These are phyloP conservation scores for Podila clonocystis DNA, from an alignment of 192 early-diverging fungal genomes.

Conservation along the genomic window DNA sequence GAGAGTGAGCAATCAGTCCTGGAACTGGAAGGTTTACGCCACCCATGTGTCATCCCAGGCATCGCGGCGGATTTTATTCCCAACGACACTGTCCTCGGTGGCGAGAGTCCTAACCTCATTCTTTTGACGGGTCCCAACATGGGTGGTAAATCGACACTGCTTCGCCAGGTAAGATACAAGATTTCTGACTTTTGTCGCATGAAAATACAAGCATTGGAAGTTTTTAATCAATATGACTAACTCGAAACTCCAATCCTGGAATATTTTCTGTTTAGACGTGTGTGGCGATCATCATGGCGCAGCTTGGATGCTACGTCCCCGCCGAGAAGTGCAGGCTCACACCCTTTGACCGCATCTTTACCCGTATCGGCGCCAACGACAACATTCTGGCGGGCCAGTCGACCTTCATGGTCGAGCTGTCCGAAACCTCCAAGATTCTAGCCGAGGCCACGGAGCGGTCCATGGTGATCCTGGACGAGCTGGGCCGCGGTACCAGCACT, in stretches of 20 bases:
- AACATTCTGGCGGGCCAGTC: slow-evolving; percentile 94
- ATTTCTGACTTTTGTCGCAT: too few relatives aligned
- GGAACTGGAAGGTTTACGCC: slow-evolving; percentile 90
- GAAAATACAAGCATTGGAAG: too few relatives aligned
- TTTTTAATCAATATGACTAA: background rate
- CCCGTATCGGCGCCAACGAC: slow-evolving; percentile 98
- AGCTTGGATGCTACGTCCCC: slow-evolving; percentile 95
- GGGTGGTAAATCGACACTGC: slow-evolving; percentile 98
- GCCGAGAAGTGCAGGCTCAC: slow-evolving; percentile 77
- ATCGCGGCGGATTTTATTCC: slow-evolving; percentile 86
- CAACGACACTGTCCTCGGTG: slow-evolving; percentile 90
- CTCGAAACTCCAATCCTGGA: background rate
- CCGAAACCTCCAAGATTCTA: slow-evolving; percentile 93
- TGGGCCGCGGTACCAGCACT: slow-evolving; percentile 96
- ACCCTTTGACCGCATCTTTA: slow-evolving; percentile 95
- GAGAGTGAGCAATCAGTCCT: slow-evolving; percentile 70
- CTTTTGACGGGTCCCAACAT: slow-evolving; percentile 99
- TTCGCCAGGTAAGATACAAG: slow-evolving; percentile 75
- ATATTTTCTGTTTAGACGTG: slow-evolving; percentile 67
- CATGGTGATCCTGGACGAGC: slow-evolving; percentile 96
- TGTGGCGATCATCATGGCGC: slow-evolving; percentile 95
- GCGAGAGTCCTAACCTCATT: slow-evolving; percentile 73
- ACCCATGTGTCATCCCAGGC: slow-evolving; percentile 87
- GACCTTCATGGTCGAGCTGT: slow-evolving; percentile 97
- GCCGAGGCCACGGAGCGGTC: slow-evolving; percentile 89